These are phyloP conservation scores for Yamadazyma epiphylla DNA, from an alignment of 1,139 yeast genomes.

Conservation along the genomic window DNA sequence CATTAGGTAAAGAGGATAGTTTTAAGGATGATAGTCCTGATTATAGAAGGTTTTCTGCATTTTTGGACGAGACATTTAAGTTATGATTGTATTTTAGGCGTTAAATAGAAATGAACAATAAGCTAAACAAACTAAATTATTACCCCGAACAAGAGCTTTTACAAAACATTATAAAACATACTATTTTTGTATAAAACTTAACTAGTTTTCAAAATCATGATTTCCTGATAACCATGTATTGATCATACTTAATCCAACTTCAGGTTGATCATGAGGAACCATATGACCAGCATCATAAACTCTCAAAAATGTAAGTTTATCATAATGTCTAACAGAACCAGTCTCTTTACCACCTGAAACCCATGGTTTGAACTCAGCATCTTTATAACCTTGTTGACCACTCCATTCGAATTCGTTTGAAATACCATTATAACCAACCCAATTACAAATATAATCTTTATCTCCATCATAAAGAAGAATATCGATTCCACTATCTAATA, in stretches of 20 bases:
- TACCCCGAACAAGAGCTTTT: no score
- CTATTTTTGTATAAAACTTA: no score
- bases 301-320: constrained; percentile 57
- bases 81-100: background rate
- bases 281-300: constrained; percentile 69
- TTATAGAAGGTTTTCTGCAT: background rate
- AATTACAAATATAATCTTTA: constrained; percentile 37
- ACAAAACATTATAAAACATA: no score
- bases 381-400: constrained; percentile 22
- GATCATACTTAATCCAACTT: constrained; percentile 67
- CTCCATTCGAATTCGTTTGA: constrained; percentile 27
- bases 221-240: constrained; percentile 59
- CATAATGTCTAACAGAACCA: constrained; percentile 55
- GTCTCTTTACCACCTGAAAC: constrained; percentile 40
- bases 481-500: constrained; percentile 47
- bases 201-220: constrained; percentile 4
- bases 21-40: background rate
- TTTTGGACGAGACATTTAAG: constrained; percentile 1
- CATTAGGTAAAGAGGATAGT: background rate
- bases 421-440: constrained; percentile 39
- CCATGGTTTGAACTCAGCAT: constrained; percentile 39
- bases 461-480: constrained; percentile 39
- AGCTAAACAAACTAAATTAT: no score
- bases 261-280: constrained; percentile 84
- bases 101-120: no score